These are phyloP conservation scores for Rubia tinctorum DNA, from an alignment of 305 asterid genomes.

Conservation along the genomic window DNA sequence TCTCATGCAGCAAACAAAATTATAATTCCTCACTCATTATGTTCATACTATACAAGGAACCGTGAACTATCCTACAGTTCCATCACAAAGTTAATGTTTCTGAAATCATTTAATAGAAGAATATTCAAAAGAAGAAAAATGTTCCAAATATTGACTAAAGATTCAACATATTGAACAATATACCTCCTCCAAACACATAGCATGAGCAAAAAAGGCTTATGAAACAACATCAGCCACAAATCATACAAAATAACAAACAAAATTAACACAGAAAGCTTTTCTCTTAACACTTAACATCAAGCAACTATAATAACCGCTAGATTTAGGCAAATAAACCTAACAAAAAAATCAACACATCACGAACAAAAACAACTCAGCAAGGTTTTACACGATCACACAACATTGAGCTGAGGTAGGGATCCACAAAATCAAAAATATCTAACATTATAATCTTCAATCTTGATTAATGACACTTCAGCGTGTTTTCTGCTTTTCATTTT, in stretches of 20 bases:
- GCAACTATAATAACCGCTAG: constrained; percentile 3
- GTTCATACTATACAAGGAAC: background rate
- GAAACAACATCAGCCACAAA: background rate
- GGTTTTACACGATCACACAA: background rate
- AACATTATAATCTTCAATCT: background rate
- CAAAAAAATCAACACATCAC: background rate
- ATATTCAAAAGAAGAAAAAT: no score
- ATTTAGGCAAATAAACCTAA: background rate
- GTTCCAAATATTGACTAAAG: background rate
- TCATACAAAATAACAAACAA: background rate
- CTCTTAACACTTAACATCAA: background rate
- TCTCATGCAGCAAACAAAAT: background rate
- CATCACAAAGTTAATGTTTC: background rate
- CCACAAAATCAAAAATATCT: background rate
- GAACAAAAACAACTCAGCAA: background rate
- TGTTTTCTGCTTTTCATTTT: background rate
- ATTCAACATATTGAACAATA: background rate
- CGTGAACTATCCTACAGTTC: background rate
- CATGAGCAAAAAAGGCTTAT: background rate
- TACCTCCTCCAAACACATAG: background rate
- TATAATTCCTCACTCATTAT: background rate
- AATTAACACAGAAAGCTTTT: background rate
- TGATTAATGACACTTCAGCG: constrained; percentile 3
- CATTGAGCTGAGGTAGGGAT: background rate
- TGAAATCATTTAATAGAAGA: no score